Percentiles rank a stretch among this genome's conserved stretches.
Evolutionary conservation across 2,329 filamentous ascomycete species (phyloP).

Genomic region (Cordyceps militaris): DNA sequence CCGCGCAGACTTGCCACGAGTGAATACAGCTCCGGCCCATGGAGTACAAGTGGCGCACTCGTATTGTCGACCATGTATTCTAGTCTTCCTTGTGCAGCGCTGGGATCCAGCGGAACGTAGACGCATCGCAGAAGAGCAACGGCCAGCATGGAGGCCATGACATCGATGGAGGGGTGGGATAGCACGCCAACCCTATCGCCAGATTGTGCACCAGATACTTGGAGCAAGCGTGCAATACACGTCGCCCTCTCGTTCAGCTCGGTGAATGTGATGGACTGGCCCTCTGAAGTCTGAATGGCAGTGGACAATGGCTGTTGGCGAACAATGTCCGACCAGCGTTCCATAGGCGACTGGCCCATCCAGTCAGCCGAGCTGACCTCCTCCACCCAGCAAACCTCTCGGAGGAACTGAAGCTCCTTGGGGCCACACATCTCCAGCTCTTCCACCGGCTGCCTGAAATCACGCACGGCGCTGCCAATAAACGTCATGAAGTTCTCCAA

Average conservation of each 20-base stretch:
- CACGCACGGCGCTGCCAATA: neutral
- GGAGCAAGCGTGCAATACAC: neutral
- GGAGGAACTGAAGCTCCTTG: neutral
- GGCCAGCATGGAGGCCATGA: slow-evolving; percentile 1
- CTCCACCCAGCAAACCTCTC: neutral
- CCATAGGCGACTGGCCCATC: neutral
- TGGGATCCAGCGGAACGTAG: slow-evolving; percentile 3
- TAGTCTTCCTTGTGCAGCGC: neutral
- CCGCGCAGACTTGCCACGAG: neutral
- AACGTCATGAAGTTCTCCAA: slow-evolving; percentile 5
- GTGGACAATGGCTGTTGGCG: neutral
- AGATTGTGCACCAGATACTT: neutral
- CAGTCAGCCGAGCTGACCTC: neutral
- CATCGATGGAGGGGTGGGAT: neutral
- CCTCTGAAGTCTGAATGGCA: neutral
- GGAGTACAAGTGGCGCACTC: neutral
- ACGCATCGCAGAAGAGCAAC: neutral
- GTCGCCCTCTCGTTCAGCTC: neutral
- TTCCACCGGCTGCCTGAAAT: slow-evolving; percentile 1
- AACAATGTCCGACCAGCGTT: neutral
- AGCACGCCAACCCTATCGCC: neutral
- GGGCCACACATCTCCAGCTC: slow-evolving; percentile 1
- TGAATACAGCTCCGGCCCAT: neutral
- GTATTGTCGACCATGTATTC: slow-evolving; percentile 4
- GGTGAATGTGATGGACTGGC: neutral